Evolutionary conservation across 73 alveolate genomes (phyloP).

Genomic region (Durusdinium trenchii): DNA sequence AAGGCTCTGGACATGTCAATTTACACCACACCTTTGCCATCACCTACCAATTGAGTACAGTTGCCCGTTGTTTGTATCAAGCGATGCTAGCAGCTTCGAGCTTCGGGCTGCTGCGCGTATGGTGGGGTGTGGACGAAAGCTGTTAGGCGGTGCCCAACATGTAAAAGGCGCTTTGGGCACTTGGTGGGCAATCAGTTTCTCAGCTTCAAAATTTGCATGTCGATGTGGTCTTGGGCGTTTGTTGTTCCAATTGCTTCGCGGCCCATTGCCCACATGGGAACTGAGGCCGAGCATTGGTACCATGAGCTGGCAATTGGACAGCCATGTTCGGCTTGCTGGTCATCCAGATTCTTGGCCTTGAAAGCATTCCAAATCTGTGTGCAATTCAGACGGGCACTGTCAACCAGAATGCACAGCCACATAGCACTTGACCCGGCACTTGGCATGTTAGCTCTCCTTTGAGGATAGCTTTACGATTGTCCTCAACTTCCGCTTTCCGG

Average conservation of each 20-base stretch:
- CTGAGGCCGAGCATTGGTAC: constrained; percentile 83
- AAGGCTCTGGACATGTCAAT: constrained; percentile 20
- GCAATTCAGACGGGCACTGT: neutral
- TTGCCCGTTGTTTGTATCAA: no score
- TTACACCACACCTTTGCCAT: no score
- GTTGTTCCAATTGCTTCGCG: no score
- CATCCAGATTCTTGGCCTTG: constrained; percentile 34
- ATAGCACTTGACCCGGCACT: neutral
- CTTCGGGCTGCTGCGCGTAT: no score
- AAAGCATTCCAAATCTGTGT: no score
- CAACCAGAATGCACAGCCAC: neutral
- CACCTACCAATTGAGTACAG: neutral
- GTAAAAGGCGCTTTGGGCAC: constrained; percentile 93
- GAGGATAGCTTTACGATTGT: constrained; percentile 91
- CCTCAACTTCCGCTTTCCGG: constrained; percentile 66
- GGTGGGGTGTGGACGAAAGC: no score
- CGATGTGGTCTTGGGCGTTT: no score
- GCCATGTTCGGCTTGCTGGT: constrained; percentile 79
- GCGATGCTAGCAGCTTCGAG: no score
- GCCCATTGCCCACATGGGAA: no score
- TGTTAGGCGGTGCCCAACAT: constrained; percentile 93
- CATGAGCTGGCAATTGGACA: constrained; percentile 88
- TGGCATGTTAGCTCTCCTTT: neutral
- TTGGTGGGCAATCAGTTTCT: constrained; percentile 75
- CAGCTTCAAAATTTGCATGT: neutral